Base-by-base conservation (phyloP, 352 stramenopile species). In the Phytopythium sindhum region DNA sequence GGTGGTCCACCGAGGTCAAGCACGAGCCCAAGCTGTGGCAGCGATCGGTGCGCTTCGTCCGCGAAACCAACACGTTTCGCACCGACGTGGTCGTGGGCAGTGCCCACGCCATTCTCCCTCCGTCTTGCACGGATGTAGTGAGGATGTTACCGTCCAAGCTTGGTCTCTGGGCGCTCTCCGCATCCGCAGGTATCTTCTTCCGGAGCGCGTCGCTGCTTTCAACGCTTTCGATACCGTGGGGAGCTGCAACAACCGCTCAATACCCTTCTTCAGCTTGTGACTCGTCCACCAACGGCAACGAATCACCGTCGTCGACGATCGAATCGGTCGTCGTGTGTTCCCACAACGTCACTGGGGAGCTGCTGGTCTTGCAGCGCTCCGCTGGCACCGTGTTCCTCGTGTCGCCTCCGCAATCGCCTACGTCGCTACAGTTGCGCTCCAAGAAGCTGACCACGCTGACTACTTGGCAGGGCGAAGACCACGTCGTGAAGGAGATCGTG, bases 341-440 rank as follows among this genome's bases (percentile, higher is more conserved):
- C 3, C 88, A 95, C 48, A 87, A 71, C 48, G 71, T 93, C 45
- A 96, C 88, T n/a, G 84, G 88, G 8, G 86, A 93, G 60, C 69
- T 95, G 8, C 50, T 95, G 28, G 65, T 88, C 39, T 24, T 95
- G 0, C 60, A 75, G 9, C 70, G 69, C 1, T 35, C 54, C 5
- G 72, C 72, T 23, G 70, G 73, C 10, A 54, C 65, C 14, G 44
- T 93, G 11, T 75, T 78, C 37, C 58, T 92, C 28, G 67, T 91
- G 44, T 75, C 68, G 26, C 39, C 56, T 9, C 56, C 37, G n/a
- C 28, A 35, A 17, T 33, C 57, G 29, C 5, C 23, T 21, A 19
- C 42, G 19, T 31, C 37, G 14, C 39, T 37, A 44, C 48, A 59
- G 21, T 19, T 72, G 2, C 35, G 35, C 7, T 53, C 62, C 29